phyloP scores from a whole-genome alignment of 495 filamentous ascomycete genomes.

The Neurospora africana region DNA sequence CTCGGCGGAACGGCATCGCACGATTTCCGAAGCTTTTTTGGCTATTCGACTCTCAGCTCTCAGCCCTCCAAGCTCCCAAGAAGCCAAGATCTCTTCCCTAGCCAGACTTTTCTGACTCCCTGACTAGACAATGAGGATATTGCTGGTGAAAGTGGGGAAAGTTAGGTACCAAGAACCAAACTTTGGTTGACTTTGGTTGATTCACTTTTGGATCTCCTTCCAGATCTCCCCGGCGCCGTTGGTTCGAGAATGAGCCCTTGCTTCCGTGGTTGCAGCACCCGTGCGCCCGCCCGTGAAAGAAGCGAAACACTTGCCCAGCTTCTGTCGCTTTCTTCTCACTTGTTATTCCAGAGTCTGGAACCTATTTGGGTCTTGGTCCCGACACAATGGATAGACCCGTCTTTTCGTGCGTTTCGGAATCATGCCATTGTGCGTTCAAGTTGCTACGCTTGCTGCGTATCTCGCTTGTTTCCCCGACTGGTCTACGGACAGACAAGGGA shows the following conservation, averaged over 20 bases:
- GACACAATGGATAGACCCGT: background rate
- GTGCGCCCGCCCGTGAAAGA: background rate
- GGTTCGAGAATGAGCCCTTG: background rate
- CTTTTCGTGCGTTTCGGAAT: background rate
- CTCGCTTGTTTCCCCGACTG: background rate
- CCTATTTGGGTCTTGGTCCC: background rate
- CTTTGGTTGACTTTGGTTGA: background rate
- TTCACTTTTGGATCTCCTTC: background rate
- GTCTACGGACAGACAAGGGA: background rate
- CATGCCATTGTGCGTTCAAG: background rate
- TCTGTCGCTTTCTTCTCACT: background rate
- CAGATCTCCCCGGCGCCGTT: background rate
- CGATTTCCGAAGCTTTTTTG: background rate
- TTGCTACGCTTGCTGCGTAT: background rate
- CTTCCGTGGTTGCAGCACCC: background rate
- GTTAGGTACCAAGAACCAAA: background rate
- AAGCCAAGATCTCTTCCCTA: background rate
- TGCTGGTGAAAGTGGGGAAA: background rate
- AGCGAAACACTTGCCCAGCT: background rate
- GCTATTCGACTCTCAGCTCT: background rate
- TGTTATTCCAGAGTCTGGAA: background rate
- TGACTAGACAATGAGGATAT: background rate
- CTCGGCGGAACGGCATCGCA: background rate
- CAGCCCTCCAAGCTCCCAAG: background rate
- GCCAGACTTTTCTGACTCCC: background rate